A percentile compares a stretch with the other conserved stretches of the same genome.
Conservation (phyloP, 805 yeast genomes). For the Suhomyces xylopsoci region DNA sequence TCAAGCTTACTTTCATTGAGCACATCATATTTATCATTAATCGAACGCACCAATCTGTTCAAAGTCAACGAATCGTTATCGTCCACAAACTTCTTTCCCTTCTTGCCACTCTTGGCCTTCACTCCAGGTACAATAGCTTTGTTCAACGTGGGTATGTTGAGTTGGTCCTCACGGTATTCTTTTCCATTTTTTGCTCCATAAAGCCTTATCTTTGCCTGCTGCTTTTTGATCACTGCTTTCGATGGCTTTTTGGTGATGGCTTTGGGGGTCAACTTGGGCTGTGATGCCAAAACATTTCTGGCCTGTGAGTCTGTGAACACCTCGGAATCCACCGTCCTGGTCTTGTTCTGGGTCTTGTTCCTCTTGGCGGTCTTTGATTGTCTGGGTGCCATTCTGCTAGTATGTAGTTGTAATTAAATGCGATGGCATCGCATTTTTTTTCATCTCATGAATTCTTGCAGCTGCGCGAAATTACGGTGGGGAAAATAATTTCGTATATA, state of each 20-base stretch:
- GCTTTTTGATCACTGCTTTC: slow-evolving; percentile 59
- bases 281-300: slow-evolving; percentile 57
- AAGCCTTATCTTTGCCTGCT: slow-evolving; percentile 58
- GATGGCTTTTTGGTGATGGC: slow-evolving; percentile 49
- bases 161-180: slow-evolving; percentile 71
- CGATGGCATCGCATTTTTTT: slow-evolving; percentile 8
- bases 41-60: slow-evolving; percentile 70
- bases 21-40: slow-evolving; percentile 77
- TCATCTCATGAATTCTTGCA: neutral
- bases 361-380: slow-evolving; percentile 62
- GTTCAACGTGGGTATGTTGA: slow-evolving; percentile 76
- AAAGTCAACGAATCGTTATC: slow-evolving; percentile 64
- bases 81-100: slow-evolving; percentile 75
- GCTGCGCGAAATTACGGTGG: neutral
- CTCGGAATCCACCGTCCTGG: slow-evolving; percentile 61
- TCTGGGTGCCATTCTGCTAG: slow-evolving; percentile 49
- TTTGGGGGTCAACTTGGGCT: slow-evolving; percentile 60
- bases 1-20: slow-evolving; percentile 86
- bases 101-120: slow-evolving; percentile 74
- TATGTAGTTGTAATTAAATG: neutral
- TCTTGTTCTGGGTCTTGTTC: slow-evolving; percentile 48
- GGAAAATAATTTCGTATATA: neutral
- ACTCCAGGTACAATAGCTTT: slow-evolving; percentile 84
- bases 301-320: slow-evolving; percentile 66
- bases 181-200: slow-evolving; percentile 62